Base-by-base conservation (phyloP, 805 yeast genomes). In the Pichia californica region DNA sequence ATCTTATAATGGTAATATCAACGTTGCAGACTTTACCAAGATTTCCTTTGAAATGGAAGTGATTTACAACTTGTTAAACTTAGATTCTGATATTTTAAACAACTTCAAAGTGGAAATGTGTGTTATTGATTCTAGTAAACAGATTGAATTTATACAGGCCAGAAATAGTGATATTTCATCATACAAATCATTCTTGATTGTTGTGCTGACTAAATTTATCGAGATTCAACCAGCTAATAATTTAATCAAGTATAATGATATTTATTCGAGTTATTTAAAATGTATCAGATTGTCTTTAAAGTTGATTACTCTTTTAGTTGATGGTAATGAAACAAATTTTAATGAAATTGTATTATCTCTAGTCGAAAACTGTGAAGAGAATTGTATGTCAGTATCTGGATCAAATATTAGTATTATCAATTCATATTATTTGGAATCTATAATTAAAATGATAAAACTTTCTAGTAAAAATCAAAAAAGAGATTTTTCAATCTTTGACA, bases 41-140 rank as follows among this genome's bases (percentile, higher is more conserved):
- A 80, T 84, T 51, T 66, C 78, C 2, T 89, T 88, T 57, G 73
- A 81, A 45, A 54, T 84, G 36, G 68, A 70, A 16, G 67, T 75
- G 0, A 53, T 88, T 7, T 60, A 69, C 7, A 73, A 73, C 33
- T 73, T 86, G 1, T 57, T 87, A 25, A 59, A 58, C 5, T 64
- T 76, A 7, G 73, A 78, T 44, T 66, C 68, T 27, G 51, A 48
- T 5, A 57, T 81, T 26, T 55, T 71, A 30, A 75, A 74, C 7
- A 59, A 73, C 7, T 72, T 84, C 52, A 71, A 69, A 21, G 64
- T 73, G 23, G 89, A 84, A 48, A 58, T 81, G 38, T 78, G 81
- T 9, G 78, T 76, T 0, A 67, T 80, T 43, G 80, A 71, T 48
- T 70, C 67, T 43, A 65, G 67, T 16, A 56, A 48, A 14, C 74